phyloP scores from a whole-genome alignment of 2,329 filamentous ascomycete species.

The Didymella lethalis region DNA sequence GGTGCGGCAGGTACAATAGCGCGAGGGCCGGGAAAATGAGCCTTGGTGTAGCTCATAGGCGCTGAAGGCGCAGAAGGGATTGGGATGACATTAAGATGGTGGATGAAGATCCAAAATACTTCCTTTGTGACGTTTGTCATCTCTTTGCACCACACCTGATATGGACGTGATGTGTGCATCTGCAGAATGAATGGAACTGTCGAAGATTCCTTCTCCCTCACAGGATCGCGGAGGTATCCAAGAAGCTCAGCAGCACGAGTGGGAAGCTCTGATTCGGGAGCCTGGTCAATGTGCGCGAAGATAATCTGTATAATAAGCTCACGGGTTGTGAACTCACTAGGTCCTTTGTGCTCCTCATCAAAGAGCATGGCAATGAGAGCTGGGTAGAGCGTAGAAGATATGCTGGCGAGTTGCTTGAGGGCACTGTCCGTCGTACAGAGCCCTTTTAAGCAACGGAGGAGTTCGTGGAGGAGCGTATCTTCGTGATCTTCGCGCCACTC shows the following conservation, averaged over 20 bases:
- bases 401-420: slow-evolving; percentile 78
- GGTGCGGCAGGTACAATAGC: slow-evolving; percentile 92
- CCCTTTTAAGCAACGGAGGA: slow-evolving; percentile 90
- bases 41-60: slow-evolving; percentile 59
- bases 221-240: slow-evolving; percentile 79
- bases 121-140: slow-evolving; percentile 93
- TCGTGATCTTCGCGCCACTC: slow-evolving; percentile 99
- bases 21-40: slow-evolving; percentile 83
- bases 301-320: slow-evolving; percentile 88
- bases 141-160: slow-evolving; percentile 94
- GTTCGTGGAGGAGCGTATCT: slow-evolving; percentile 89
- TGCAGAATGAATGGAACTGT: slow-evolving; percentile 87
- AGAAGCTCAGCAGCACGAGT: slow-evolving; percentile 77
- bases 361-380: slow-evolving; percentile 89
- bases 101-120: slow-evolving; percentile 98
- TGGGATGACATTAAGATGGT: slow-evolving; percentile 87
- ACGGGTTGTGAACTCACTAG: slow-evolving; percentile 93
- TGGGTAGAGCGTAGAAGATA: slow-evolving; percentile 83
- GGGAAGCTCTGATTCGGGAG: slow-evolving; percentile 63
- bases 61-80: slow-evolving; percentile 55
- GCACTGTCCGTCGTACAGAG: slow-evolving; percentile 90
- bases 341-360: slow-evolving; percentile 97
- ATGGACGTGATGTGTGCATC: slow-evolving; percentile 86
- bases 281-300: slow-evolving; percentile 83
- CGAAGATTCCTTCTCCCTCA: slow-evolving; percentile 72